These are phyloP conservation scores for Lasiodiplodia hormozganensis DNA, from an alignment of 2,329 filamentous ascomycete species.

Conservation along the genomic window DNA sequence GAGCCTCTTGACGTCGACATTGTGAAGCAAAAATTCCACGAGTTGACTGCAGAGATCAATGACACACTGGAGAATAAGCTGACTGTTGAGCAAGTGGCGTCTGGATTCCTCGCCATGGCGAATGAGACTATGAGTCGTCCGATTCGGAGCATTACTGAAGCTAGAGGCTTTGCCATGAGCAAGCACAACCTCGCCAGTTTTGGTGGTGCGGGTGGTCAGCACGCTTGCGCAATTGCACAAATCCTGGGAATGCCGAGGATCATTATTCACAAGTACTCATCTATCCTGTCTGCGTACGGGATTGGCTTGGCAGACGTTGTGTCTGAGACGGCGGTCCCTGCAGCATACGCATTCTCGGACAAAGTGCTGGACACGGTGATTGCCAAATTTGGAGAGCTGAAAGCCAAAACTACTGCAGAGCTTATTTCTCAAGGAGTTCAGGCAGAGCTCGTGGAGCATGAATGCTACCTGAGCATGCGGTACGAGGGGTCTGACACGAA, in stretches of 20 bases:
- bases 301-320: constrained; percentile 39
- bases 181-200: constrained; percentile 39
- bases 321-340: constrained; percentile 47
- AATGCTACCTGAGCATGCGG: constrained; percentile 53
- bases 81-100: constrained; percentile 38
- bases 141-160: constrained; percentile 40
- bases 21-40: constrained; percentile 49
- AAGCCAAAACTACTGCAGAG: constrained; percentile 46
- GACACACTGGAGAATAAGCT: constrained; percentile 40
- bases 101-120: constrained; percentile 38
- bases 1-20: constrained; percentile 51
- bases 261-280: constrained; percentile 55
- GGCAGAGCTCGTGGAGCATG: constrained; percentile 32
- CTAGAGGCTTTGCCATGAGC: constrained; percentile 35
- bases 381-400: constrained; percentile 11
- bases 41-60: constrained; percentile 55
- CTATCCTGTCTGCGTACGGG: constrained; percentile 56
- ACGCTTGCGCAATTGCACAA: constrained; percentile 52
- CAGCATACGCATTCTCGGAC: constrained; percentile 74
- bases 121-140: constrained; percentile 42
- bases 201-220: constrained; percentile 46
- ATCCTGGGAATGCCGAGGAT: constrained; percentile 54
- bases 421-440: constrained; percentile 72
- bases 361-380: constrained; percentile 58
- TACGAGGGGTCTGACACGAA: constrained; percentile 54